These are phyloP conservation scores for Naganishia liquefaciens DNA, from an alignment of 1,284 basidiomycete species.

Conservation along the genomic window DNA sequence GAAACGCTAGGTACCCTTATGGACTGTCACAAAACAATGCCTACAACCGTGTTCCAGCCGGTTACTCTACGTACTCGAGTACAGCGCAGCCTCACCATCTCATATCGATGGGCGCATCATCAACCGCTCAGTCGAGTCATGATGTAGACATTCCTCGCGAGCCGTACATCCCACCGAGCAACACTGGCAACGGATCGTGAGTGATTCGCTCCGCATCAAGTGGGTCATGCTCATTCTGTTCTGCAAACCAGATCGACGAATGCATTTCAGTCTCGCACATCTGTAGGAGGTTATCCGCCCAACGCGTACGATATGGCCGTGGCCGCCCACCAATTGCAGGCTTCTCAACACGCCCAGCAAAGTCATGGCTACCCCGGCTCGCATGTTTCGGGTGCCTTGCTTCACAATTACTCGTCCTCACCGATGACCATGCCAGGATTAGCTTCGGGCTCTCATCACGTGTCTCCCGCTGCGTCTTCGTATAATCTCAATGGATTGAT, in stretches of 20 bases:
- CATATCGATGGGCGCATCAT: conserved; percentile 5
- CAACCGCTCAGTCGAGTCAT: background rate
- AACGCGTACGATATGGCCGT: conserved; percentile 27
- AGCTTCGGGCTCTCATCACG: conserved; percentile 16
- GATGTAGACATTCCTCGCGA: conserved; percentile 23
- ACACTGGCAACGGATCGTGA: conserved; percentile 7
- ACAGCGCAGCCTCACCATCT: conserved; percentile 23
- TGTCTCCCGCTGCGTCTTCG: conserved; percentile 13
- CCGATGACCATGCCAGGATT: conserved; percentile 20
- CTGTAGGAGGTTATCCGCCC: conserved; percentile 9
- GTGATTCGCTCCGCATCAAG: background rate
- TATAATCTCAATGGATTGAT: conserved; percentile 22
- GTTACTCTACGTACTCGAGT: conserved; percentile 11
- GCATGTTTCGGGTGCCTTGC: conserved; percentile 20
- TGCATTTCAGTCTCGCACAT: conserved; percentile 11
- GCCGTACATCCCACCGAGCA: conserved; percentile 24
- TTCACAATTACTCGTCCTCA: conserved; percentile 20
- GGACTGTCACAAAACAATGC: conserved; percentile 18
- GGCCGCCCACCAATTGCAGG: conserved; percentile 17
- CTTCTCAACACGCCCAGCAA: conserved; percentile 23
- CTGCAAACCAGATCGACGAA: background rate
- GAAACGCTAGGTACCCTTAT: conserved; percentile 2
- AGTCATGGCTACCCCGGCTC: conserved; percentile 18
- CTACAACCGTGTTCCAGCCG: conserved; percentile 15
- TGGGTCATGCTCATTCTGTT: background rate